phyloP scores from a whole-genome alignment of 768 basidiomycete genomes.

The Phanerochaete carnosa region DNA sequence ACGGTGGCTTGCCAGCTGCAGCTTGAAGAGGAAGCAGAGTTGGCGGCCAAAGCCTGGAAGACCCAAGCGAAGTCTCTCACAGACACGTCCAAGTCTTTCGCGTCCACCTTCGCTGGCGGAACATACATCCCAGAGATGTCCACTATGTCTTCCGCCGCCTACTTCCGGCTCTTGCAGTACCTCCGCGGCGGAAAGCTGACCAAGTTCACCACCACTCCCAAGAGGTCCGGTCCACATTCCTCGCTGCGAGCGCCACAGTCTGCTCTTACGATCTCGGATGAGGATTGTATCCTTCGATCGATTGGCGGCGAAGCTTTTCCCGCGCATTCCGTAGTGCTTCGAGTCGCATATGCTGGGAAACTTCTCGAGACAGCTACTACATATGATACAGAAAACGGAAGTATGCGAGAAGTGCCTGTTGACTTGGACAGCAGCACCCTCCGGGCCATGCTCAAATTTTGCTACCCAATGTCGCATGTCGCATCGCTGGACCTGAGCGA shows the following conservation, averaged over 20 bases:
- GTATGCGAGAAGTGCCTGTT: background rate
- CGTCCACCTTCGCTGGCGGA: background rate
- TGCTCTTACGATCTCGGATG: background rate
- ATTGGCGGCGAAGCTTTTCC: background rate
- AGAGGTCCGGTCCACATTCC: background rate
- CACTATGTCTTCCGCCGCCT: background rate
- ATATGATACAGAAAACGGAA: too few species aligned
- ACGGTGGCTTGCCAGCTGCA: conserved; percentile 1
- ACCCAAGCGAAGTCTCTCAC: too few species aligned
- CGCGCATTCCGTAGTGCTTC: background rate
- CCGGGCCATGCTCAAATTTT: background rate
- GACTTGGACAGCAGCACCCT: background rate
- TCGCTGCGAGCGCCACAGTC: background rate
- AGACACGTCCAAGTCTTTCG: background rate
- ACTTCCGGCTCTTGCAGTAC: background rate
- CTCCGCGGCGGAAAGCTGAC: background rate
- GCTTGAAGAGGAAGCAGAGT: background rate
- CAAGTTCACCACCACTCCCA: background rate
- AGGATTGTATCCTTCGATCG: background rate
- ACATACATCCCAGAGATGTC: conserved; percentile 17
- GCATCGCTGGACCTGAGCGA: background rate
- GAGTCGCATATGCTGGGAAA: background rate
- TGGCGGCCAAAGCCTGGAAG: background rate
- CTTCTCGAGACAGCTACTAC: background rate
- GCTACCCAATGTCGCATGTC: background rate